Evolutionary conservation across 352 stramenopile genomes (phyloP), one percentile per base, ranked within the genome.

Genomic region (Globisporangium viniferum): DNA sequence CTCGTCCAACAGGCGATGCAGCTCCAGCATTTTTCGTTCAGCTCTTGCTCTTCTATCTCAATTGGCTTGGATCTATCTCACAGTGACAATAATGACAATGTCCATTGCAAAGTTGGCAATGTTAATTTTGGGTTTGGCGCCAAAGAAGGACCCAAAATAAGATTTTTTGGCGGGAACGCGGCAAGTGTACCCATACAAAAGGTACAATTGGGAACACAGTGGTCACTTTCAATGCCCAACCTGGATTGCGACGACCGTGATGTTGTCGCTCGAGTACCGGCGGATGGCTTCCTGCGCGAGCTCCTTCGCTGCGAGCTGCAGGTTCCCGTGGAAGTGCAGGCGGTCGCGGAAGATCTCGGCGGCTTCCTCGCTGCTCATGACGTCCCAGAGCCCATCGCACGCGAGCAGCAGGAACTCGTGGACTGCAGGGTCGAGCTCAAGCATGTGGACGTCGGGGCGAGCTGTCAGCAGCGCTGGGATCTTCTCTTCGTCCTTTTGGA

Each of bases 381-480:
- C 83, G 62, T 96, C 89, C 86, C 86, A 96, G 15, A 96, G 74
- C 12, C 89, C 89, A 71, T 96, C 89, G 64, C 84, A 94, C 31
- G 86, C 89, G 35, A 96, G 63, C 29, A 96, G 48, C 29, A 96
- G 58, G 60, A 94, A 93, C 20, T 81, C 72, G 64, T 93, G 79
- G 10, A 71, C 62, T 6, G 12, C 27, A 2, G 68, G 63, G 56
- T 94, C 64, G 3, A 88, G 59, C 24, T 74, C 71, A 9, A 89
- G 12, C 7, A 72, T 48, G 8, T 76, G 41, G 1, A 94, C 74
- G 55, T 93, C 85, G 20, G 86, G 86, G 0, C 66, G 73, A 0
- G 80, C 81, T 4, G 76, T 86, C 0, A 93, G 74, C 56, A 91
- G 73, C 7, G 79, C 70, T 0, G 80, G 80, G 4, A 78, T 78